Percentiles rank a stretch among this genome's conserved stretches.
Conservation (phyloP, 306 rosid species). For the Heteromeles arbutifolia region DNA sequence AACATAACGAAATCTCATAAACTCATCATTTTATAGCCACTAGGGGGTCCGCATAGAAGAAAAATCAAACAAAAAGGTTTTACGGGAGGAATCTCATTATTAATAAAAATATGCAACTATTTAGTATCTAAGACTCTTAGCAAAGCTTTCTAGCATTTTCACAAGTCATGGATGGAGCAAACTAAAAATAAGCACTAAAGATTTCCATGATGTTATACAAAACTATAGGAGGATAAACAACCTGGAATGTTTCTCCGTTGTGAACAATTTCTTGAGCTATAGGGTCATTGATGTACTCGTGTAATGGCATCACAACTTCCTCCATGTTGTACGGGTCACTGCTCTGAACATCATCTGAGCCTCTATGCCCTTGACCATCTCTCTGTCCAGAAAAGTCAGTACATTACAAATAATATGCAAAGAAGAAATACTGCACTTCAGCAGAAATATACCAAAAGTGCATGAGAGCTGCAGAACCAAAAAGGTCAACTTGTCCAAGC, state of each 20-base stretch:
- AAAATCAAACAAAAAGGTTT: background rate
- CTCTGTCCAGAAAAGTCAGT: slow-evolving; percentile 46
- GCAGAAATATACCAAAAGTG: background rate
- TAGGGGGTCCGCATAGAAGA: background rate
- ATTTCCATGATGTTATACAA: slow-evolving; percentile 7
- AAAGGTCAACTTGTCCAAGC: background rate
- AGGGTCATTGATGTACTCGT: slow-evolving; percentile 63
- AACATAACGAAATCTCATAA: slow-evolving; percentile 1
- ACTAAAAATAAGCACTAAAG: slow-evolving; percentile 1
- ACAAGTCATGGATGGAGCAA: background rate
- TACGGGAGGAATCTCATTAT: background rate
- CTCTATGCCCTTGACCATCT: slow-evolving; percentile 43
- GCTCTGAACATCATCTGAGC: slow-evolving; percentile 17
- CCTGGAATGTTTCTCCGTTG: slow-evolving; percentile 98
- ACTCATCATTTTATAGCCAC: slow-evolving; percentile 1
- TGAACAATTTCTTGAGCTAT: slow-evolving; percentile 71
- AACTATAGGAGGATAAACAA: slow-evolving; percentile 23
- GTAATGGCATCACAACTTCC: slow-evolving; percentile 78
- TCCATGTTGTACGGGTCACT: slow-evolving; percentile 59
- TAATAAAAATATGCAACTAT: background rate
- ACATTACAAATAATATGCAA: background rate
- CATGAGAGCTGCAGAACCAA: background rate
- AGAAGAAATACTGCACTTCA: slow-evolving; percentile 4
- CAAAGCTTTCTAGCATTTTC: background rate
- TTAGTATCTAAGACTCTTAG: background rate